phyloP scores from a whole-genome alignment of 768 basidiomycete species.

The Hypholoma fasciculare region DNA sequence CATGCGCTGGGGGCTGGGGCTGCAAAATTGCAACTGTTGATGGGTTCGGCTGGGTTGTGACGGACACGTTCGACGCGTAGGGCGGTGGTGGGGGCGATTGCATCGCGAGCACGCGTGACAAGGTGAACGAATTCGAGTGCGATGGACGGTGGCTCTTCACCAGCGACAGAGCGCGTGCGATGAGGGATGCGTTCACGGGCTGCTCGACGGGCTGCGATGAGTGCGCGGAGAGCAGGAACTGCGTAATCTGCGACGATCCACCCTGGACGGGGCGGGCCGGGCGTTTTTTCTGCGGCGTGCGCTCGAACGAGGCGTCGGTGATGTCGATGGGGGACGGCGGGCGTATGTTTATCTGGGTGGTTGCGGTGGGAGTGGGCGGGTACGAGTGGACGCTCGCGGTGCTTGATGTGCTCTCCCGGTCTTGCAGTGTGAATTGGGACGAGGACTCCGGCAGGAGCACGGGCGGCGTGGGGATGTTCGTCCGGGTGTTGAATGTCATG shows the following conservation, averaged over 20 bases:
- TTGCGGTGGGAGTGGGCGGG: slow-evolving; percentile 53
- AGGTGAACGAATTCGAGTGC: slow-evolving; percentile 63
- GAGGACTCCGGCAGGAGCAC: background rate
- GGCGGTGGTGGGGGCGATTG: slow-evolving; percentile 33
- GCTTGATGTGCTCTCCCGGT: slow-evolving; percentile 33
- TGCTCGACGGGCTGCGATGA: slow-evolving; percentile 36
- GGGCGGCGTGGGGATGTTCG: slow-evolving; percentile 31
- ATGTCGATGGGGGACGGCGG: slow-evolving; percentile 10
- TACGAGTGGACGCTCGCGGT: slow-evolving; percentile 53
- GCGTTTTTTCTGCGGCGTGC: slow-evolving; percentile 19
- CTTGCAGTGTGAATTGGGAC: slow-evolving; percentile 19
- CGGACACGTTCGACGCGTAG: slow-evolving; percentile 27
- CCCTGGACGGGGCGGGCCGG: slow-evolving; percentile 18
- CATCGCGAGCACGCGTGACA: slow-evolving; percentile 32
- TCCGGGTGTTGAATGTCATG: slow-evolving; percentile 52
- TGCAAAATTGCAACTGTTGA: slow-evolving; percentile 14
- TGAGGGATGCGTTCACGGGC: slow-evolving; percentile 37
- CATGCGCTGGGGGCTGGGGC: slow-evolving; percentile 22
- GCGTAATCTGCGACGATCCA: slow-evolving; percentile 39
- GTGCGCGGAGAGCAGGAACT: slow-evolving; percentile 54
- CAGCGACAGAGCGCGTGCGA: slow-evolving; percentile 50
- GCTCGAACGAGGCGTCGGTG: background rate
- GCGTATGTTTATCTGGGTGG: slow-evolving; percentile 21
- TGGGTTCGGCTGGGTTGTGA: slow-evolving; percentile 6
- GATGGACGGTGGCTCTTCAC: slow-evolving; percentile 52